A percentile compares a stretch with the other conserved stretches of the same genome.
Evolutionary conservation across 192 early-diverging fungal species (phyloP).

Genomic region (Mortierella hygrophila): DNA sequence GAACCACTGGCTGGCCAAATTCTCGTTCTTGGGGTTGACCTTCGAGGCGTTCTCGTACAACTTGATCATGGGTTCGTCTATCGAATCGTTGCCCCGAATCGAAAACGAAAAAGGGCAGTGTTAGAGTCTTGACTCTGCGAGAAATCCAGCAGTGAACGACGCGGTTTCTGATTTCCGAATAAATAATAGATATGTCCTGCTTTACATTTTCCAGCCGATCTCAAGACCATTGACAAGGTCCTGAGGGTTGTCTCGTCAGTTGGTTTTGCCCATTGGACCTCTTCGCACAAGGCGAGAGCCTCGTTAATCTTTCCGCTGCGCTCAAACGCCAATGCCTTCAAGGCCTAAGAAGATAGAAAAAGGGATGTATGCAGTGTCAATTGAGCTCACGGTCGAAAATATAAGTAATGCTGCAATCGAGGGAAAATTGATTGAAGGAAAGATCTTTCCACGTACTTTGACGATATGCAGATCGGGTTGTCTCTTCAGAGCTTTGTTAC

Average conservation of each 20-base stretch:
- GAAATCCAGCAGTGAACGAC: not conserved
- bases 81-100: not conserved
- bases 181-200: not conserved
- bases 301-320: slow-evolving; percentile 74
- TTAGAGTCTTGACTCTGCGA: not conserved
- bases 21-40: slow-evolving; percentile 74
- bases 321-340: slow-evolving; percentile 81
- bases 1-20: slow-evolving; percentile 81
- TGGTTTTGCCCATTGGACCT: slow-evolving; percentile 72
- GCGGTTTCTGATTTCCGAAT: not conserved
- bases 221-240: slow-evolving; percentile 69
- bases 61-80: slow-evolving; percentile 77
- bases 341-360: slow-evolving; percentile 61
- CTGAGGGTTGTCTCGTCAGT: slow-evolving; percentile 73
- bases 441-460: slow-evolving; percentile 62
- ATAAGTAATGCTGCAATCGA: not conserved
- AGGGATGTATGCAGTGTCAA: not conserved
- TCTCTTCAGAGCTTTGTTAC: slow-evolving; percentile 81
- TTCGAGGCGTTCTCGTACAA: slow-evolving; percentile 79
- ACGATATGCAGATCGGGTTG: slow-evolving; percentile 69
- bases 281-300: slow-evolving; percentile 69
- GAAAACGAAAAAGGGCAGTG: not conserved
- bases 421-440: not conserved
- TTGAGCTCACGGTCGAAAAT: not conserved
- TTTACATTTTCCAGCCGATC: slow-evolving; percentile 66